Conservation (phyloP, 768 basidiomycete species). For the Lyophyllum semitale region DNA sequence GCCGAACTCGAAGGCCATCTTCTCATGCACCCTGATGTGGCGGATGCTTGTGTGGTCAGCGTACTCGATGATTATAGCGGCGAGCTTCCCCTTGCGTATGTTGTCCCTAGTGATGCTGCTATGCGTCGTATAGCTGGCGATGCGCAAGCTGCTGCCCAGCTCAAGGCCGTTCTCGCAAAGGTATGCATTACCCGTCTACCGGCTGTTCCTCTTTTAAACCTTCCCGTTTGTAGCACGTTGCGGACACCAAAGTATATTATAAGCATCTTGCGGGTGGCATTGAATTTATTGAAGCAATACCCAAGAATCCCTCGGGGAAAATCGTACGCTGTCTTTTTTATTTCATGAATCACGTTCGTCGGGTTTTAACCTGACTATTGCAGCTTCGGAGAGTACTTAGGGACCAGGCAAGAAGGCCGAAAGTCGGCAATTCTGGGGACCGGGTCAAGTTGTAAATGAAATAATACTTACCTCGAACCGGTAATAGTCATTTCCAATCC, state of each 20-base stretch:
- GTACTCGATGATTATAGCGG: conserved; percentile 75
- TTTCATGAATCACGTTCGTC: neutral
- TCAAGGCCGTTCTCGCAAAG: conserved; percentile 57
- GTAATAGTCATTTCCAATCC: too few species aligned
- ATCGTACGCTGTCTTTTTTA: conserved; percentile 38
- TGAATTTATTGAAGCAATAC: conserved; percentile 61
- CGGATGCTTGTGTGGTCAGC: conserved; percentile 65
- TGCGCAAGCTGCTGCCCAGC: conserved; percentile 31
- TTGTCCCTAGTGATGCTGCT: conserved; percentile 51
- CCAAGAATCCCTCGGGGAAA: conserved; percentile 76
- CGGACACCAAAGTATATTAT: conserved; percentile 58
- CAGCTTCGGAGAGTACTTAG: conserved; percentile 55
- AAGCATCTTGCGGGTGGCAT: conserved; percentile 65
- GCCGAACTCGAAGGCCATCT: conserved; percentile 71
- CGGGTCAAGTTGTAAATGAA: conserved; percentile 18
- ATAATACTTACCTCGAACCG: too few species aligned
- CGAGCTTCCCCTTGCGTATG: conserved; percentile 72
- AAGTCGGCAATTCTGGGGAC: neutral
- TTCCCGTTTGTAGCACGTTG: conserved; percentile 49
- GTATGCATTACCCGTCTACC: conserved; percentile 33
- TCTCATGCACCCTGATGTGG: conserved; percentile 59
- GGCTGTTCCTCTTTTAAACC: neutral
- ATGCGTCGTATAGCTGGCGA: conserved; percentile 35
- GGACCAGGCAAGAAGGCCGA: conserved; percentile 42
- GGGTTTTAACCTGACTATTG: neutral